Evolutionary conservation across 1,284 basidiomycete genomes (phyloP).

Genomic region (Leccinum pseudoinsigne): DNA sequence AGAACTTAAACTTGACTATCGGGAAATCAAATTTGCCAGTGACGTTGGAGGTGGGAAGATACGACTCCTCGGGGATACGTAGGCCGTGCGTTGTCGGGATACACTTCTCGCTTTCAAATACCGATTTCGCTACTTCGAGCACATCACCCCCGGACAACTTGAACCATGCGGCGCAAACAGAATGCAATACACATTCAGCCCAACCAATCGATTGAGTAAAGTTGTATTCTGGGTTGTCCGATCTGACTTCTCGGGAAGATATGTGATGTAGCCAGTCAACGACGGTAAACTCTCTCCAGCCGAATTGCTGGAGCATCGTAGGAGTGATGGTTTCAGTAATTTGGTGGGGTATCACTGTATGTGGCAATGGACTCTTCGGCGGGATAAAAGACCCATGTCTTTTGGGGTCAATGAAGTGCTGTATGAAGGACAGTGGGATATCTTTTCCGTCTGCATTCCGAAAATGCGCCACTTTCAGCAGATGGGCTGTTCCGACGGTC

Average conservation of each 20-base stretch:
- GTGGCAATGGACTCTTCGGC: slow-evolving; percentile 78
- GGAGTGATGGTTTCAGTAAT: slow-evolving; percentile 62
- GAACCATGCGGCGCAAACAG: slow-evolving; percentile 75
- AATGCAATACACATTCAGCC: slow-evolving; percentile 75
- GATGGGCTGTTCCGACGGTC: slow-evolving; percentile 47
- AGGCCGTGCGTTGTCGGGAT: slow-evolving; percentile 83
- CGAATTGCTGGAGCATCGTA: slow-evolving; percentile 58
- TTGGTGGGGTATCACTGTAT: slow-evolving; percentile 67
- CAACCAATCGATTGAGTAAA: slow-evolving; percentile 68
- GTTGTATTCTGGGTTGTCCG: slow-evolving; percentile 54
- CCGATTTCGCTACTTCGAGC: slow-evolving; percentile 41
- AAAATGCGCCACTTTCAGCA: slow-evolving; percentile 62
- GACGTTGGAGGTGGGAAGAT: slow-evolving; percentile 83
- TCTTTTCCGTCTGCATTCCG: slow-evolving; percentile 35
- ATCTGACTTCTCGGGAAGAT: slow-evolving; percentile 44
- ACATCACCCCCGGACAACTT: slow-evolving; percentile 35
- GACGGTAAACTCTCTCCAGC: slow-evolving; percentile 79
- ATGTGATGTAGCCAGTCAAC: slow-evolving; percentile 76
- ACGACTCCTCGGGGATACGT: slow-evolving; percentile 72
- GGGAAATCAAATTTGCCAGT: slow-evolving; percentile 50
- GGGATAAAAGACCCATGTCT: slow-evolving; percentile 3
- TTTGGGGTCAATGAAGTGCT: slow-evolving; percentile 62
- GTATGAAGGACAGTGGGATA: slow-evolving; percentile 56
- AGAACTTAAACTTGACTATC: slow-evolving; percentile 70
- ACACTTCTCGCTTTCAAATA: slow-evolving; percentile 65